Conservation (phyloP, 768 basidiomycete genomes). For the Myochromella boudieri region DNA sequence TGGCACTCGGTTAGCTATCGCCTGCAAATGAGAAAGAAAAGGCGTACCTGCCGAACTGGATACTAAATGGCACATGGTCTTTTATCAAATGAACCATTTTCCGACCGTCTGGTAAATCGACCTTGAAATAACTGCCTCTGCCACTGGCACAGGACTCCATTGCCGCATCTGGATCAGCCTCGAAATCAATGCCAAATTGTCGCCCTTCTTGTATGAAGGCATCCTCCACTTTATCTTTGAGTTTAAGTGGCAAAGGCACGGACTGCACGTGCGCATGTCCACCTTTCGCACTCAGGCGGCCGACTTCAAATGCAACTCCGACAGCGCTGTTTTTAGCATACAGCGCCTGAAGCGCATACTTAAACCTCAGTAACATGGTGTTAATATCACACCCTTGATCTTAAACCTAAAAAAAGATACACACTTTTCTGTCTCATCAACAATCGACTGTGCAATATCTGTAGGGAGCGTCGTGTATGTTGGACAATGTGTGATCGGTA, state of each 20-base stretch:
- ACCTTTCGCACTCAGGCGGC: conserved; percentile 77
- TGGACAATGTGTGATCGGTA: conserved; percentile 92
- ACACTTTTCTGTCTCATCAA: conserved; percentile 79
- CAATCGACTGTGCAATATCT: conserved; percentile 72
- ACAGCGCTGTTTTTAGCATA: conserved; percentile 69
- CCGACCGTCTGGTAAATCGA: conserved; percentile 85
- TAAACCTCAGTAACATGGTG: conserved; percentile 54
- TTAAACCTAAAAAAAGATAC: conserved; percentile 12
- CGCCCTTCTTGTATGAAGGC: conserved; percentile 74
- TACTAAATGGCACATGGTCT: conserved; percentile 73
- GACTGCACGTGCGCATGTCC: conserved; percentile 95
- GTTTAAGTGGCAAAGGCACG: conserved; percentile 68
- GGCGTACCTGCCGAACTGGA: conserved; percentile 91
- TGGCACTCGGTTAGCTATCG: conserved; percentile 8
- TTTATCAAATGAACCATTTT: conserved; percentile 86
- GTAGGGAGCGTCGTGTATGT: conserved; percentile 81
- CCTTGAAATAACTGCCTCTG: conserved; percentile 80
- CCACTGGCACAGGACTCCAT: conserved; percentile 52
- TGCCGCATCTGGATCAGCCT: conserved; percentile 65
- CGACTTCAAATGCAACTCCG: conserved; percentile 86
- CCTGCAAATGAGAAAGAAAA: neutral
- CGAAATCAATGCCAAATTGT: conserved; percentile 69
- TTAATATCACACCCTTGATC: conserved; percentile 4
- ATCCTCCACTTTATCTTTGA: conserved; percentile 64
- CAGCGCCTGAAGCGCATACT: conserved; percentile 67